Percentiles rank a stretch among this genome's conserved stretches.
These are phyloP conservation scores for Paraphoma sp. DNA, from an alignment of 2,329 filamentous ascomycete genomes.

Conservation along the genomic window DNA sequence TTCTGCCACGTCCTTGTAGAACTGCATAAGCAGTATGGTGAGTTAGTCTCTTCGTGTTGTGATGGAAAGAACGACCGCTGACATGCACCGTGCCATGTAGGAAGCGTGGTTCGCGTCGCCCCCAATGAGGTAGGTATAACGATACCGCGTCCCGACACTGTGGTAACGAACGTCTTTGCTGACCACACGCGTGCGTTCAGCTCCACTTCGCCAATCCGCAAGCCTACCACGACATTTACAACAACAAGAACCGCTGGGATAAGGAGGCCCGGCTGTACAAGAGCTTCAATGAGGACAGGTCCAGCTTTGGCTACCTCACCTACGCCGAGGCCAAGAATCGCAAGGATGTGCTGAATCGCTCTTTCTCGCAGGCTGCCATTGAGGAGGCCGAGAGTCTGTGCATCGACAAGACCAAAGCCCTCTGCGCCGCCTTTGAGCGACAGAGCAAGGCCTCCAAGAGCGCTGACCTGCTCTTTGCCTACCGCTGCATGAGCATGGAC, in stretches of 20 bases:
- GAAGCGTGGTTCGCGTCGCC: slow-evolving; percentile 34
- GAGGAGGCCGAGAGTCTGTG: slow-evolving; percentile 45
- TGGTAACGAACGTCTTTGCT: neutral
- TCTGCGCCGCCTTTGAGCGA: slow-evolving; percentile 38
- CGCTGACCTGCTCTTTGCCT: slow-evolving; percentile 35
- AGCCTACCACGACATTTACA: slow-evolving; percentile 55
- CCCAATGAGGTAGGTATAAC: slow-evolving; percentile 32
- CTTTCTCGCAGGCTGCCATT: slow-evolving; percentile 52
- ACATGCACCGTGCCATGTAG: slow-evolving; percentile 14
- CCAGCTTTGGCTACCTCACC: slow-evolving; percentile 52
- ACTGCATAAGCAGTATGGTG: slow-evolving; percentile 37
- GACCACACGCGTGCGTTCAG: slow-evolving; percentile 26
- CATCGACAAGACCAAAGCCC: slow-evolving; percentile 43
- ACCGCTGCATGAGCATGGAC: slow-evolving; percentile 34
- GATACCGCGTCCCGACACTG: neutral
- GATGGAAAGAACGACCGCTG: slow-evolving; percentile 8
- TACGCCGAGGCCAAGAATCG: slow-evolving; percentile 50
- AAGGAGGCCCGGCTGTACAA: slow-evolving; percentile 51
- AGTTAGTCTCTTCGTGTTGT: neutral
- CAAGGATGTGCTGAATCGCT: slow-evolving; percentile 50
- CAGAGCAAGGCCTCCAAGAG: slow-evolving; percentile 25
- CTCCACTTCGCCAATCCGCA: slow-evolving; percentile 53
- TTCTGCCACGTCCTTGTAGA: slow-evolving; percentile 34
- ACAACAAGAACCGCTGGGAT: slow-evolving; percentile 50
- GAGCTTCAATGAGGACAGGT: slow-evolving; percentile 50